A percentile compares a stretch with the other conserved stretches of the same genome.
Conservation (phyloP, 2,329 filamentous ascomycete genomes). For the Ophiostoma tasmaniense region DNA sequence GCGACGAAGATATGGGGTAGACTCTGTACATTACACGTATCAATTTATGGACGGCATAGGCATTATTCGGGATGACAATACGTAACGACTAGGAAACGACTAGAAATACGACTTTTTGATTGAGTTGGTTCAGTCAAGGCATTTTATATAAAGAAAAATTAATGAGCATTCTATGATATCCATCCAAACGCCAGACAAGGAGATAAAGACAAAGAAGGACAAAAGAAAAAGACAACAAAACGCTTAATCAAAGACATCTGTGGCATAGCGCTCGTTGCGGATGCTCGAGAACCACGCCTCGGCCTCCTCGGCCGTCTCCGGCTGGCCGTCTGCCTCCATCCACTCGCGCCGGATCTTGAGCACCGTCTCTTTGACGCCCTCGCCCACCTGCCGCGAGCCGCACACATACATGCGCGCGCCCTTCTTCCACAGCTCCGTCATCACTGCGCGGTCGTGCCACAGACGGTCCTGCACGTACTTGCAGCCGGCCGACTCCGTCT, state of each 20-base stretch:
- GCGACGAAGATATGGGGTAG: conserved; percentile 38
- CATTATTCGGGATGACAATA: background rate
- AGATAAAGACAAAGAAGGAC: background rate
- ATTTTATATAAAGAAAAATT: background rate
- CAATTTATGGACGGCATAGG: background rate
- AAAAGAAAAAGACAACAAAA: background rate
- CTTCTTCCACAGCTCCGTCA: conserved; percentile 29
- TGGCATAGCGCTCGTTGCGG: conserved; percentile 48
- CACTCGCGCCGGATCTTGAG: conserved; percentile 30
- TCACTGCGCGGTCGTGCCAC: conserved; percentile 34
- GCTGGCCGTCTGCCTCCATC: conserved; percentile 24
- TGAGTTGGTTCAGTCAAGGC: background rate
- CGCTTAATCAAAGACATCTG: conserved; percentile 50
- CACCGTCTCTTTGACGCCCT: conserved; percentile 31
- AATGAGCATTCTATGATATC: background rate
- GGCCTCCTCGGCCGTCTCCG: conserved; percentile 32
- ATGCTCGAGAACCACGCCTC: conserved; percentile 41
- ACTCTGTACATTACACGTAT: background rate
- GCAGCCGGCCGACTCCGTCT: conserved; percentile 19
- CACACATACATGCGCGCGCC: conserved; percentile 52
- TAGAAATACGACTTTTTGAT: background rate
- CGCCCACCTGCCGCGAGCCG: conserved; percentile 40
- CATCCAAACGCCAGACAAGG: background rate
- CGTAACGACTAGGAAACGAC: background rate
- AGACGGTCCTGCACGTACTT: conserved; percentile 39